Evolutionary conservation across 2,329 filamentous ascomycete species (phyloP).

Genomic region (Ambrosiella beaveri): DNA sequence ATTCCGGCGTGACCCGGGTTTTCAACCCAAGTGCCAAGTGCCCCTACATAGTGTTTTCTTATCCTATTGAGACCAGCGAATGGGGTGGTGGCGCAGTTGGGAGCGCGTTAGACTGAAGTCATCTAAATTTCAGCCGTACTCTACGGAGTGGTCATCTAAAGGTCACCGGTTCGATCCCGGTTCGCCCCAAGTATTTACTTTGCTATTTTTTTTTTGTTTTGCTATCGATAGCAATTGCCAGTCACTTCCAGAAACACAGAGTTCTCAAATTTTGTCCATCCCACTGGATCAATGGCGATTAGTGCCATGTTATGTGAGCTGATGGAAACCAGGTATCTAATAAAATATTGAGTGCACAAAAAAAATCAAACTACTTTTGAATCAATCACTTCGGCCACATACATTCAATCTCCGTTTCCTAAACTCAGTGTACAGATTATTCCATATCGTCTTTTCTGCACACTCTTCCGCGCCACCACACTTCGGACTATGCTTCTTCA

Average conservation of each 20-base stretch:
- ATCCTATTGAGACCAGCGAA: neutral
- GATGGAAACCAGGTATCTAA: neutral
- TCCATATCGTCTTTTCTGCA: conserved; percentile 14
- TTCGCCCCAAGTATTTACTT: neutral
- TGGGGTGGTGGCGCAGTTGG: conserved; percentile 1
- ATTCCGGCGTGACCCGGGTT: neutral
- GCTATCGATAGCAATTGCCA: neutral
- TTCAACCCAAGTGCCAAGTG: neutral
- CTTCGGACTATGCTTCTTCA: conserved; percentile 13
- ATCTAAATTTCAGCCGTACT: neutral
- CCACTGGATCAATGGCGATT: too few relatives aligned
- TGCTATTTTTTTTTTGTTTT: neutral
- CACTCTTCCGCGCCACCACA: conserved; percentile 31
- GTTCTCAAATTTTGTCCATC: too few relatives aligned
- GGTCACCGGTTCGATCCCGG: neutral
- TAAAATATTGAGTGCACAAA: neutral
- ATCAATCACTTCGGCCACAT: neutral
- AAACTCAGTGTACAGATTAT: conserved; percentile 34
- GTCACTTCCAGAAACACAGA: neutral
- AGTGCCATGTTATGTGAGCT: too few relatives aligned
- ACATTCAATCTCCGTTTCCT: neutral
- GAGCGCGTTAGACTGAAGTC: conserved; percentile 1
- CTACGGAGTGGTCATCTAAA: neutral
- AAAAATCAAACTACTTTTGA: neutral
- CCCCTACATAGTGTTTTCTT: neutral